Evolutionary conservation across 2,329 filamentous ascomycete species (phyloP), one percentile per base, ranked within the genome.

Genomic region (Boeremia exigua): DNA sequence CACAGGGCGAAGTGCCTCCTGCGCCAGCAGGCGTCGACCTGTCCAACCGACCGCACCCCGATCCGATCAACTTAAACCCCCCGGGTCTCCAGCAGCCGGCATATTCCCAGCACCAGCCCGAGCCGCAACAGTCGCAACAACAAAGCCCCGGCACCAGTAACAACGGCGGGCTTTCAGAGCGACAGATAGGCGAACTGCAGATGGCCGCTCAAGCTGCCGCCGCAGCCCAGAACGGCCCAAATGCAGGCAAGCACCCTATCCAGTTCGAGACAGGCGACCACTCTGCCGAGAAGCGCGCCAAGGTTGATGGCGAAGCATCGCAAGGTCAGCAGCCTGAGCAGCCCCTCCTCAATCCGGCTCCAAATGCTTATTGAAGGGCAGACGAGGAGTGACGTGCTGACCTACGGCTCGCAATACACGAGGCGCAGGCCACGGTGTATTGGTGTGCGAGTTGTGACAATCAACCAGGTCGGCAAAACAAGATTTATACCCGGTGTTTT

Each of bases 21-120:
- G 88, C 93, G 9, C 94, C 94, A 1, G 82, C 89, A 1, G 91
- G 91, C 64, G 84, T 96, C 61, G 90, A 91, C 68, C 80, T 96
- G 27, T 56, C 53, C 17, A 81, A 78, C 47, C 82, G 84, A 54
- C 82, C 84, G 7, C 79, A 81, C 34, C 63, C 61, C 54, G 68
- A 73, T 48, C 62, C 66, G 12, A 47, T 69, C 23, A 66, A 58
- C 54, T 48, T 70, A 45, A 66, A 62, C 48, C 55, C 40, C 48
- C 55, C 40, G n/a, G 50, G 50, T 27, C 39, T 54, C 15, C 61
- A 65, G 29, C 65, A 67, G n/a, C 28, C 59, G 32, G 6, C 38
- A 15, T 28, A 54, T 9, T 36, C 43, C 19, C 50, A 47, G 14
- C 56, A 58, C 28, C 51, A 61, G n/a, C 61, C 65, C 25, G 60